Base-by-base conservation (phyloP, 371 early-diverging fungal genomes). In the Mortierella sp. region DNA sequence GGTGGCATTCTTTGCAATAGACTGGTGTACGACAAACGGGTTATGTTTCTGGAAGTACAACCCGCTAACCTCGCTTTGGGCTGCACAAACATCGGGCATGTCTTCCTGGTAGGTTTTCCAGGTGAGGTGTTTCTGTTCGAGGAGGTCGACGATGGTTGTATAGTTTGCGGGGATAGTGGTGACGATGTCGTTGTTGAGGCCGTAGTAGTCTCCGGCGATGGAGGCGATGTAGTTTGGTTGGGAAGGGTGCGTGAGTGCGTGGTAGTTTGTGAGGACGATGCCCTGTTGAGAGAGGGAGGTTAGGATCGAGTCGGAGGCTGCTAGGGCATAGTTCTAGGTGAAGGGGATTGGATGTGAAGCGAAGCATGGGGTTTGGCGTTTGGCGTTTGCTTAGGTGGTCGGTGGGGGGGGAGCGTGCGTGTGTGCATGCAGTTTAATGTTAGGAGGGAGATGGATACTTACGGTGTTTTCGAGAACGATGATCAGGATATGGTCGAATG, bases 91-190 rank as follows among this genome's bases (percentile, higher is more conserved):
- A 65, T 89, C 90, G 1, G 66, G 79, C 61, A 77, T 65, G 86
- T 88, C 80, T 75, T 93, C 92, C 68, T 89, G 86, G 70, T 93
- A 93, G 9, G 86, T 68, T 70, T 89, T 91, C 94, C 94, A 93
- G 31, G 88, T 77, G 24, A 92, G 76, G 0, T 87, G 85, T 70
- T 88, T 90, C 11, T 84, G 76, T 68, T 92, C 92, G 39, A 93
- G 73, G 8, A 91, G 79, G 73, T 92, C 93, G 11, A 90, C 91
- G 47, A 92, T 70, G 55, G 37, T 88, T 1, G 55, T 66, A 6
- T 69, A 41, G 48, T 64, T 79, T 14, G 74, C 76, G 1, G 86
- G 66, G 44, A 81, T 68, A 65, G 88, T 77, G 47, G 85, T 86
- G 26, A 79, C 77, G 14, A 81, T 74, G 16, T 79, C 77, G 47